phyloP scores from a whole-genome alignment of 306 rosid species.

The Cucurbita ficifolia region DNA sequence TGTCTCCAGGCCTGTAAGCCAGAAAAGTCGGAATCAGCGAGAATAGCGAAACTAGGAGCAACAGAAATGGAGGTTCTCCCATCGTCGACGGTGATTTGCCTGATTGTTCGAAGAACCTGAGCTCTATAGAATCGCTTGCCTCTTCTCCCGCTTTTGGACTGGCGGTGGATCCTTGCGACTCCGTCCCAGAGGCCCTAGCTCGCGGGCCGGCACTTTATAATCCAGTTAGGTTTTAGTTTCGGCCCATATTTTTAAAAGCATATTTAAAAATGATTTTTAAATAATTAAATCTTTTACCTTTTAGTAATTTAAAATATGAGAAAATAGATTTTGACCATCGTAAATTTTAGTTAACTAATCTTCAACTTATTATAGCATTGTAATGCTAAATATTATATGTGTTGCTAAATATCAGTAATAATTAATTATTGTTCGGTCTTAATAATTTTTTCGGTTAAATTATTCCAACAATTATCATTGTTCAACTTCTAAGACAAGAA shows the following conservation, averaged over 20 bases:
- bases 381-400: no score
- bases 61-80: conserved; percentile 11
- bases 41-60: conserved; percentile 9
- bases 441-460: no score
- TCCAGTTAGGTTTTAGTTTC: background rate
- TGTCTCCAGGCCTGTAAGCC: conserved; percentile 77
- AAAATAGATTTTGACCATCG: no score
- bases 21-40: conserved; percentile 9
- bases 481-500: no score
- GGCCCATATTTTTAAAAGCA: background rate
- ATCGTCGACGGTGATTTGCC: background rate
- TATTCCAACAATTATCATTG: no score
- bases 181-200: background rate
- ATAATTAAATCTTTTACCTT: no score
- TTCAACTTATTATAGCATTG: no score
- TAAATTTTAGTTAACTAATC: no score
- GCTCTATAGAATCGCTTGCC: background rate
- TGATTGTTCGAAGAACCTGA: background rate
- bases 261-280: background rate
- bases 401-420: no score
- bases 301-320: no score
- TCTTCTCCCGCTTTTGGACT: background rate
- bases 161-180: background rate
- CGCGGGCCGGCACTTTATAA: background rate
- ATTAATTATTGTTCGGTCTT: no score